Evolutionary conservation across 306 rosid genomes (phyloP).

Genomic region (Medicago ruthenica): DNA sequence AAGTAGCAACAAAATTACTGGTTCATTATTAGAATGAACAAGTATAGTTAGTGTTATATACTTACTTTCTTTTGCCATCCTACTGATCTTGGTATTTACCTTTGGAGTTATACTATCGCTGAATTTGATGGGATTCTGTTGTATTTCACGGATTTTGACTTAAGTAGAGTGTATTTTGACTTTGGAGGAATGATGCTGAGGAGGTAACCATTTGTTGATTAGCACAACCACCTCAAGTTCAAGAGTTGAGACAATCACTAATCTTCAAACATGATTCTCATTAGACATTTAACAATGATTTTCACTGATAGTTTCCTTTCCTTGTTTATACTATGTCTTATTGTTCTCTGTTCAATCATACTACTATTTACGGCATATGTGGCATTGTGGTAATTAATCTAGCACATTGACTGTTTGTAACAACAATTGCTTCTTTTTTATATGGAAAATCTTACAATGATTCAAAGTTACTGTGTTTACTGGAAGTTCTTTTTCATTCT

Average conservation of each 20-base stretch:
- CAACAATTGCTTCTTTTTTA: constrained; percentile 37
- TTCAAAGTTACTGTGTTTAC: constrained; percentile 33
- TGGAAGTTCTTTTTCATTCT: constrained; percentile 45
- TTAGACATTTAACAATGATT: constrained; percentile 13
- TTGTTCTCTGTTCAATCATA: constrained; percentile 36
- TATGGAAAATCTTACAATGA: constrained; percentile 20
- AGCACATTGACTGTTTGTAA: constrained; percentile 28
- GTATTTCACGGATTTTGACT: constrained; percentile 31
- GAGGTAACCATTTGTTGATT: constrained; percentile 7
- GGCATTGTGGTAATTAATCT: constrained; percentile 23
- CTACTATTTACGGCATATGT: constrained; percentile 6
- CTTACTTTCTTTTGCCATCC: constrained; percentile 24
- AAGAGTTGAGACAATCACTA: constrained; percentile 15
- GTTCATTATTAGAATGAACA: constrained; percentile 19
- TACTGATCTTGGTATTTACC: not conserved
- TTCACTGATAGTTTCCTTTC: constrained; percentile 26
- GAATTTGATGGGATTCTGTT: constrained; percentile 19
- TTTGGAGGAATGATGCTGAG: constrained; percentile 27
- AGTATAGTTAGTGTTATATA: constrained; percentile 14
- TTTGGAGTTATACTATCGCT: constrained; percentile 8
- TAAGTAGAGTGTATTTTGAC: constrained; percentile 26
- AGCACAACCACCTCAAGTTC: constrained; percentile 8
- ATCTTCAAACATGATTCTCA: constrained; percentile 17
- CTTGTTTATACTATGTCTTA: constrained; percentile 13
- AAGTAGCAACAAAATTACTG: not conserved